Percentiles rank a stretch among this genome's conserved stretches.
Conservation (phyloP, 805 yeast genomes). For the Starmerella sirachaensis region DNA sequence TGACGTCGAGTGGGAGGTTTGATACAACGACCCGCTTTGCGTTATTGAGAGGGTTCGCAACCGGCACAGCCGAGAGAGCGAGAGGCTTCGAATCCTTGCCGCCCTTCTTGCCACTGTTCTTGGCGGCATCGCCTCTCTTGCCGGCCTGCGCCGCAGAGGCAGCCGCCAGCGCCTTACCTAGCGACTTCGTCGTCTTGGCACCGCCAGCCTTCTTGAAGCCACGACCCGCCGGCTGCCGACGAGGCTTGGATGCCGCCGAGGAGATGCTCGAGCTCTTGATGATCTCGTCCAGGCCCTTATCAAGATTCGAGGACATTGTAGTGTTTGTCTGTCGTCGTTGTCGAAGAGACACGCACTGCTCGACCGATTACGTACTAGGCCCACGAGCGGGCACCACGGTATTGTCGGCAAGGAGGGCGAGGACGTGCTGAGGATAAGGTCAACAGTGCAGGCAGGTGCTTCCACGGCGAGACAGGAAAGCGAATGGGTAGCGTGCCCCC, state of each 20-base stretch:
- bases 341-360: no score
- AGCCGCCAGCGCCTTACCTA: conserved; percentile 12
- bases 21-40: conserved; percentile 75
- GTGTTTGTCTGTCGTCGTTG: background rate
- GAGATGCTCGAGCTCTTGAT: conserved; percentile 37
- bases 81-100: conserved; percentile 26
- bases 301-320: conserved; percentile 40
- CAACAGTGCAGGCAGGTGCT: no score
- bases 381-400: no score
- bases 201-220: conserved; percentile 23
- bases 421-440: no score
- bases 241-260: conserved; percentile 17
- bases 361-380: background rate
- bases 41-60: conserved; percentile 28
- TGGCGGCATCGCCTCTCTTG: conserved; percentile 6
- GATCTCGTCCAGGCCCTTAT: conserved; percentile 90
- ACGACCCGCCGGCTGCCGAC: no score
- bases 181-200: conserved; percentile 13
- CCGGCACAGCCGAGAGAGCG: conserved; percentile 28
- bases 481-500: no score
- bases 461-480: no score
- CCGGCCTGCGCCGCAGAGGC: conserved; percentile 4
- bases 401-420: no score
- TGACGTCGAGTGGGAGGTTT: conserved; percentile 38
- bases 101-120: conserved; percentile 6